Evolutionary conservation across 2,329 filamentous ascomycete species (phyloP), one percentile per base, ranked within the genome.

Genomic region (Fusarium sterilihyphosum): DNA sequence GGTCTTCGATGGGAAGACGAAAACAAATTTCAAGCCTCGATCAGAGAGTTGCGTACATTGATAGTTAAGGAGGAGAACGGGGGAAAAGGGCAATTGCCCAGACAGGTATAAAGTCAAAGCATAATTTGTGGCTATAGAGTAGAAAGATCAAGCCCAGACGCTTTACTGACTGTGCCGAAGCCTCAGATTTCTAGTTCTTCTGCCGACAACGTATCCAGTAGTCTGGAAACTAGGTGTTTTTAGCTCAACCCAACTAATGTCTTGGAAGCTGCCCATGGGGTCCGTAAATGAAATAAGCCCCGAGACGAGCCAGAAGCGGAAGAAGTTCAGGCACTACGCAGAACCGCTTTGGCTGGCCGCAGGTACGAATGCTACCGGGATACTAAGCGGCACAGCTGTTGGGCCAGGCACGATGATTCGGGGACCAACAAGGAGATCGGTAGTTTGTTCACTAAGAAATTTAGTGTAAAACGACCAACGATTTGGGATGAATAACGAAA

Each of bases 51-150:
- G 35, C n/a, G 29, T 37, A 22, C 20, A 26, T 17, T 24, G 20
- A 26, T 22, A 40, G 18, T 53, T 64, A 50, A 46, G 17, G 24
- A 35, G 29, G 33, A 61, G 17, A 22, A 64, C 2, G 33, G 20
- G 31, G 38, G 22, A 29, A n/a, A 61, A 26, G n/a, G 35, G n/a
- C 22, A 24, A 20, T 33, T 38, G 53, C 40, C 26, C 46, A 52
- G 50, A 8, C 38, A 64, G 31, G 49, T 50, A 50, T 24, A 22
- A 68, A 43, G 33, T 31, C 57, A 65, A 75, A 73, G 72, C 43
- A 65, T 54, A 70, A 75, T 67, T 50, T 22, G 61, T 73, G 72
- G 68, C 64, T 52, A 59, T 18, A 29, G 9, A 26, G 58, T 50
- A 44, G 31, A 43, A 38, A 9, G 26, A 35, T 33, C 41, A 69